Evolutionary conservation across 148 eudicot genomes (phyloP), one percentile per base, ranked within the genome.

Genomic region (Nepenthes mirabilis): DNA sequence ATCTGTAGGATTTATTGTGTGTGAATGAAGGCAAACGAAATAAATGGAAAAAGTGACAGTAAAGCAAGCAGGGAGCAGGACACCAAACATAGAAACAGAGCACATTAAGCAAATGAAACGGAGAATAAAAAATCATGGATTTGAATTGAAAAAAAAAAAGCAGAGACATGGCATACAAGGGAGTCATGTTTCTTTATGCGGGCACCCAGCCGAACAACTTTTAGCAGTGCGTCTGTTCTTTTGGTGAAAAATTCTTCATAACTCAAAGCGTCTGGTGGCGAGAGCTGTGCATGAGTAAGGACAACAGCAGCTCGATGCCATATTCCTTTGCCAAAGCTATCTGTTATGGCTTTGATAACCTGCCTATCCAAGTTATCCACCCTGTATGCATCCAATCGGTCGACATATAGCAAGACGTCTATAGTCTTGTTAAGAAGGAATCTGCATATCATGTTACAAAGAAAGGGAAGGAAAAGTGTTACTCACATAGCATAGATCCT

Each of bases 221-320:
- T 86, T 55, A 86, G 61, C 57, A 93, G 68, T 68, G 97, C 82
- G 60, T 89, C 87, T 2, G 99, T 89, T 83, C 99, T 80, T 77
- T 70, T 84, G 43, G 75, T 43, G 36, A 86, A 64, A 64, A 89
- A 93, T 7, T 89, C 99, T 48, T 84, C 97, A 61, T 89, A 89
- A 51, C 80, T 79, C 82, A 93, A 84, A 45, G 81, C 91, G 81
- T 93, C 99, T 0, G 97, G 97, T 34, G 99, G 99, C 13, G 97
- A 86, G 61, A 93, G 82, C 64, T 89, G 99, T 66, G 97, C 99
- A 84, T 93, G 99, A 53, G 95, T 89, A 35, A 93, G 80, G 69
- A 93, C 90, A 52, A 93, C 74, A 61, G 81, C 55, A 65, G 95
- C 96, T 74, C 88, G 77, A 34, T 64, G 72, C 99, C 99, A 93